A percentile compares a stretch with the other conserved stretches of the same genome.
Evolutionary conservation across 2,329 filamentous ascomycete genomes (phyloP).

Genomic region (Xylariaceae sp.): DNA sequence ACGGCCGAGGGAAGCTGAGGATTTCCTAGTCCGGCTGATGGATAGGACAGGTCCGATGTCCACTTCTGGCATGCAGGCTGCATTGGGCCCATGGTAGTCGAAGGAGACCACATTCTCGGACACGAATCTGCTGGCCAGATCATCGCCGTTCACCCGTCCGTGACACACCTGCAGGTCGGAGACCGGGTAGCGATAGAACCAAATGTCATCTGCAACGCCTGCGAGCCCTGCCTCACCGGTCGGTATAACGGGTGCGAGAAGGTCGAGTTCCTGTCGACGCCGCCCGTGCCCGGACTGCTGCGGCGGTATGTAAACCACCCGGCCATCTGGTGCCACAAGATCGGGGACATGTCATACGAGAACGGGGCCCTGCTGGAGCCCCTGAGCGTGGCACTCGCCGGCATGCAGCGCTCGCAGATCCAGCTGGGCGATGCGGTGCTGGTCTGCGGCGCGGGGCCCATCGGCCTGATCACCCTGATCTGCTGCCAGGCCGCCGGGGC

Average conservation of each 20-base stretch:
- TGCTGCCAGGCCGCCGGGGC: constrained; percentile 83
- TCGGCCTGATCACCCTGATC: constrained; percentile 81
- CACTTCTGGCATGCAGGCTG: constrained; percentile 96
- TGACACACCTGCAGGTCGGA: constrained; percentile 69
- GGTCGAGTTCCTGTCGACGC: constrained; percentile 83
- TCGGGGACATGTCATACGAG: constrained; percentile 85
- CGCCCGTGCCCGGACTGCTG: constrained; percentile 78
- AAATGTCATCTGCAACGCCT: constrained; percentile 84
- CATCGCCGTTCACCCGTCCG: constrained; percentile 73
- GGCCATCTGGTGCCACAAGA: constrained; percentile 92
- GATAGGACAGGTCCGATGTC: constrained; percentile 79
- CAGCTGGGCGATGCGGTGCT: constrained; percentile 79
- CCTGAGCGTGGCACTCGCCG: constrained; percentile 79
- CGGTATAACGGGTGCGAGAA: constrained; percentile 91
- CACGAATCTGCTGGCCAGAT: constrained; percentile 87
- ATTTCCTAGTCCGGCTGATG: too few relatives aligned
- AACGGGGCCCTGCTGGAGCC: constrained; percentile 88
- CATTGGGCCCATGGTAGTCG: constrained; percentile 94
- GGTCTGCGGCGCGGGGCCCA: constrained; percentile 88
- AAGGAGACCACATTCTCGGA: constrained; percentile 81
- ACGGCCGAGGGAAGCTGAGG: too few relatives aligned
- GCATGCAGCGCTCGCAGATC: constrained; percentile 74
- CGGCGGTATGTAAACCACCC: constrained; percentile 93
- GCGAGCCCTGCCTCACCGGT: constrained; percentile 84
- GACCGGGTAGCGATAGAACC: constrained; percentile 93